Percentiles rank a stretch among this genome's conserved stretches.
These are phyloP conservation scores for Suillus lakei DNA, from an alignment of 768 basidiomycete genomes.

Conservation along the genomic window DNA sequence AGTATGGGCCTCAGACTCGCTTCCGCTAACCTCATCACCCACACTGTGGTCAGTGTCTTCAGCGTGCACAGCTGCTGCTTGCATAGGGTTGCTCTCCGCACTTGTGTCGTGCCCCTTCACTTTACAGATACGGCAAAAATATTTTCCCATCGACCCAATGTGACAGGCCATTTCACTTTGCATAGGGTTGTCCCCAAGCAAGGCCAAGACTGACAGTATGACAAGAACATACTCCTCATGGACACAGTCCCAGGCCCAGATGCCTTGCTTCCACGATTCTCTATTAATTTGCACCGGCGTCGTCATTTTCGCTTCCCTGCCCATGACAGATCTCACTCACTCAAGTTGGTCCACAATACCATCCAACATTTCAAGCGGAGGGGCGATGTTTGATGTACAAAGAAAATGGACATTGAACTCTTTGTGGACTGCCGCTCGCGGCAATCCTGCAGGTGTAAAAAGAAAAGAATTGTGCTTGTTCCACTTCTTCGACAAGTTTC, in stretches of 20 bases:
- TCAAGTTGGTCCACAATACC: slow-evolving; percentile 20
- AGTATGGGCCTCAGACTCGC: neutral
- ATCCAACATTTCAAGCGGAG: slow-evolving; percentile 30
- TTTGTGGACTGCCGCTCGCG: slow-evolving; percentile 4
- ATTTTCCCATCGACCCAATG: slow-evolving; percentile 25
- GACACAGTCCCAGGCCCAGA: slow-evolving; percentile 22
- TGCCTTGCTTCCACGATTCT: slow-evolving; percentile 19
- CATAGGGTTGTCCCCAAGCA: slow-evolving; percentile 31
- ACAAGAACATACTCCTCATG: slow-evolving; percentile 21
- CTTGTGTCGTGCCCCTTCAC: slow-evolving; percentile 7
- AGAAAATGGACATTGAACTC: slow-evolving; percentile 28
- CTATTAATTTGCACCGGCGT: neutral
- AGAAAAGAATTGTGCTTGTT: slow-evolving; percentile 33
- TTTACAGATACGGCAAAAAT: slow-evolving; percentile 28
- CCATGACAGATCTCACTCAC: slow-evolving; percentile 12
- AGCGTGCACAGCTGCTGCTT: neutral
- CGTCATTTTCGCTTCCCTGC: neutral
- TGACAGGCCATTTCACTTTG: slow-evolving; percentile 33
- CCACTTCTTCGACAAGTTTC: slow-evolving; percentile 34
- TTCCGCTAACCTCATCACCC: neutral
- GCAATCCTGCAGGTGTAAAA: slow-evolving; percentile 29
- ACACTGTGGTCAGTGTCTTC: neutral
- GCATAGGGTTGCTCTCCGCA: neutral
- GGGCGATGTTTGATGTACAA: slow-evolving; percentile 26
- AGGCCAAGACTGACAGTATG: slow-evolving; percentile 19